Conservation (phyloP, 2,329 filamentous ascomycete species). For the Aspergillus terreus region DNA sequence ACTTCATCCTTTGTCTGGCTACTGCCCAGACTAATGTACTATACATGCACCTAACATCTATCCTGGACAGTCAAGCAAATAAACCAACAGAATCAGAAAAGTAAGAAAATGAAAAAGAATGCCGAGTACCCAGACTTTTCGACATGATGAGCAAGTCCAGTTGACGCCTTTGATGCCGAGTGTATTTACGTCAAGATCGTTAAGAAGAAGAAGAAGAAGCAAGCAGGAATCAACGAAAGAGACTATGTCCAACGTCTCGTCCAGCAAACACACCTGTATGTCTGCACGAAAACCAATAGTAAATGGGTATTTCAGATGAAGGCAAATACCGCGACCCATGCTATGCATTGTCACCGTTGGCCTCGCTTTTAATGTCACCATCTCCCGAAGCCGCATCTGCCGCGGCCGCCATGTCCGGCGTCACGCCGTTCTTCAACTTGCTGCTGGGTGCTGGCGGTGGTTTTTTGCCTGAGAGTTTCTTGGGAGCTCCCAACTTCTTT, state of each 20-base stretch:
- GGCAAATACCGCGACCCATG: slow-evolving; percentile 1
- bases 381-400: slow-evolving; percentile 25
- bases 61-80: slow-evolving; percentile 9
- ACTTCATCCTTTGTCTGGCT: too few species aligned
- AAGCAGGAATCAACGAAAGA: slow-evolving; percentile 5
- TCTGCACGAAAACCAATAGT: slow-evolving; percentile 4
- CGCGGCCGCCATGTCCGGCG: slow-evolving; percentile 28
- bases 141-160: slow-evolving; percentile 17
- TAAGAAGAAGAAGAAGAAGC: slow-evolving; percentile 7
- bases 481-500: slow-evolving; percentile 43
- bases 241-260: slow-evolving; percentile 16
- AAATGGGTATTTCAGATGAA: slow-evolving; percentile 2
- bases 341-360: slow-evolving; percentile 26
- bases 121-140: slow-evolving; percentile 19
- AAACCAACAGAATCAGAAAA: slow-evolving; percentile 11
- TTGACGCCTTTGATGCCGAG: slow-evolving; percentile 25
- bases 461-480: slow-evolving; percentile 36
- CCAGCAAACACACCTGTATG: slow-evolving; percentile 12
- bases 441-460: slow-evolving; percentile 31
- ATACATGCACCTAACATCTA: slow-evolving; percentile 16
- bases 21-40: slow-evolving; percentile 19
- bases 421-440: slow-evolving; percentile 42
- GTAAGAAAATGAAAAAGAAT: slow-evolving; percentile 14
- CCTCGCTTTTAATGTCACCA: slow-evolving; percentile 33
- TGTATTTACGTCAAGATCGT: slow-evolving; percentile 25